Base-by-base conservation (phyloP, 306 rosid genomes). In the Rubus parviflorus region DNA sequence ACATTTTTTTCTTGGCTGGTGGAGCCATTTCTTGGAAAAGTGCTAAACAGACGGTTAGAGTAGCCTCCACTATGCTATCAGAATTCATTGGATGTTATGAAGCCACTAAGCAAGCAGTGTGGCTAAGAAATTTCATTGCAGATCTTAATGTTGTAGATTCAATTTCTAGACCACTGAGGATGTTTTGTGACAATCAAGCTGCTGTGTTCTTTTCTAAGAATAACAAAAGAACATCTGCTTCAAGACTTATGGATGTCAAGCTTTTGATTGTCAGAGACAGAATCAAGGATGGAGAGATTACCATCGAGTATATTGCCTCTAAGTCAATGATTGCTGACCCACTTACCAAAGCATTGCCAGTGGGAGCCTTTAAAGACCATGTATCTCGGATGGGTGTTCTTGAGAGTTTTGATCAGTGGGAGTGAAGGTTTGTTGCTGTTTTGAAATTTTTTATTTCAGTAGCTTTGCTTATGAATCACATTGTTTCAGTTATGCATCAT, bases 81-180 rank as follows among this genome's bases (percentile, higher is more conserved):
- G 38, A 63, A 41, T 75, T 75, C 38, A 37, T 75, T 3, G 37
- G 53, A 0, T 73, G 40, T 17, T 74, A 22, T 74, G 57, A 74
- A 60, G 42, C 68, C 10, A 47, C 58, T 3, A 47, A 3, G n/a
- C 42, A 58, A 4, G 53, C 54, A 8, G 3, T 40, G 4, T 20
- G 70, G 70, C 20, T 74, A 19, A 25, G 46, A 46, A 61, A 23
- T 3, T 61, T 61, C 30, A 23, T 61, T 7, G 5, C 12, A 0
- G 30, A 10, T 3, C 3, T 25, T 20, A 1, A 22, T 1, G 41
- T 61, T 23, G 8, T 61, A 1, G 67, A 61, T 23, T 7, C 14
- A 1, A 61, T 22, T 9, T 1, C 9, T 0, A 61, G 8, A 17
- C 41, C 42, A 25, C 5, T 61, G 17, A 23, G 15, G 12, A 61